Conservation (phyloP, 1,284 basidiomycete species). For the Mycena citricolor region DNA sequence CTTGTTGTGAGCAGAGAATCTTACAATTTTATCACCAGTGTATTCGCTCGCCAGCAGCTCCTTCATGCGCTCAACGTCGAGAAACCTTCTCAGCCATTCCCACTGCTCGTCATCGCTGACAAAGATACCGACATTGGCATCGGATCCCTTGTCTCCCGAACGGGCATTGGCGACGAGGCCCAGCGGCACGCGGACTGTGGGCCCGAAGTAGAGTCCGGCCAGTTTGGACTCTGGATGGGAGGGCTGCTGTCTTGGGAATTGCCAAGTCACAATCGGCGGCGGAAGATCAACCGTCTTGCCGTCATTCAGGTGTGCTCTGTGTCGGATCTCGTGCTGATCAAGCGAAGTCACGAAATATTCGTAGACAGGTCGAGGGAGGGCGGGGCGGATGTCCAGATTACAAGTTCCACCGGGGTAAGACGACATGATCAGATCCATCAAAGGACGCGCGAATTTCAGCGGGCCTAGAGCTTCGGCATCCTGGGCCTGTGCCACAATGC, state of each 20-base stretch:
- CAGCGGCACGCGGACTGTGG: constrained; percentile 23
- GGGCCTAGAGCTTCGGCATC: constrained; percentile 6
- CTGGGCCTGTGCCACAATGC: constrained; percentile 21
- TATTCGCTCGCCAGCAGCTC: constrained; percentile 24
- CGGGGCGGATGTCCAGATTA: constrained; percentile 13
- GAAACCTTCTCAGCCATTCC: constrained; percentile 24
- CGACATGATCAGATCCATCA: constrained; percentile 18
- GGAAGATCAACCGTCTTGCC: constrained; percentile 17
- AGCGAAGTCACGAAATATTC: constrained; percentile 20
- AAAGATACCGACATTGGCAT: constrained; percentile 27
- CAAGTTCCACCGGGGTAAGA: constrained; percentile 19
- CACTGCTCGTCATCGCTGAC: constrained; percentile 19
- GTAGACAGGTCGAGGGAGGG: constrained; percentile 11
- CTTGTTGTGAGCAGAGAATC: not conserved
- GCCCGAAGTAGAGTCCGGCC: constrained; percentile 10
- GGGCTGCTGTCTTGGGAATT: constrained; percentile 17
- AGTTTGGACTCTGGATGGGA: constrained; percentile 6
- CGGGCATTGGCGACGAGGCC: constrained; percentile 24
- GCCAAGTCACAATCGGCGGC: constrained; percentile 17
- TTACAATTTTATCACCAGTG: constrained; percentile 19
- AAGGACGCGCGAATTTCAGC: constrained; percentile 10
- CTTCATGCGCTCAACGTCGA: constrained; percentile 23
- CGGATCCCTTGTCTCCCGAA: constrained; percentile 27
- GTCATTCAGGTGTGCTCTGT: constrained; percentile 13
- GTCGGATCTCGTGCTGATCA: constrained; percentile 11